Base-by-base conservation (phyloP, 2,329 filamentous ascomycete species). In the Ophiostoma triangulosporum region DNA sequence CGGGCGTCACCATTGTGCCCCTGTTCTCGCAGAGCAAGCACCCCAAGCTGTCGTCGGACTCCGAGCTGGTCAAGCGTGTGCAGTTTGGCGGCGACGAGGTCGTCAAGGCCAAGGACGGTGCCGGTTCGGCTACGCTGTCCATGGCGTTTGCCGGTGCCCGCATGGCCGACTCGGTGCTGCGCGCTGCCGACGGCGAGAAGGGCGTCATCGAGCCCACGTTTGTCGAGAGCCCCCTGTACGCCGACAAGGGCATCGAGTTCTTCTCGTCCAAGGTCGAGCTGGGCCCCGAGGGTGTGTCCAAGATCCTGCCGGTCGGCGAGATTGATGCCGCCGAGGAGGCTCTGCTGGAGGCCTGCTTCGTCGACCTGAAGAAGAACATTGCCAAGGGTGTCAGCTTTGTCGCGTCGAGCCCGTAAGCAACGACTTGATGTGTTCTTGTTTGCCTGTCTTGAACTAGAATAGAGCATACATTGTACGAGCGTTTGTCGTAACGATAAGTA, bases 61-160 rank as follows among this genome's bases (percentile, higher is more conserved):
- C 81, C 66, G 78, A 79, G 58, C 88, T 97, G 65, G 76, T 97
- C 73, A 83, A 90, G 72, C 90, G 93, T 70, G 93, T 97, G 66
- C 91, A 97, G 77, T 97, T 97, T 70, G 91, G 93, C 72, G 91
- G 91, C 78, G 91, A 97, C 70, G 91, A 97, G 83, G 91, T 97
- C 63, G 91, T 97, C 75, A 81, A 96, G 83, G 93, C 91, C 73
- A 97, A 97, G 86, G 90, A 91, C 69, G 93, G 91, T 72, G 89
- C 90, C 66, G 91, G 91, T 64, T 96, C 89, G 63, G 91, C 91
- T 69, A 97, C 91, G 60, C 86, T 97, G 64, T 96, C 89, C 76
- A 98, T 98, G 91, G 91, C 91, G 66, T 91, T 95, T 81, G 91
- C 91, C 62, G 91, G 91, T 70, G 79, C 80, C 67, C 79, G 80